Evolutionary conservation across 345 rosid species (phyloP).

Genomic region (Cardamine chenopodiifolia): DNA sequence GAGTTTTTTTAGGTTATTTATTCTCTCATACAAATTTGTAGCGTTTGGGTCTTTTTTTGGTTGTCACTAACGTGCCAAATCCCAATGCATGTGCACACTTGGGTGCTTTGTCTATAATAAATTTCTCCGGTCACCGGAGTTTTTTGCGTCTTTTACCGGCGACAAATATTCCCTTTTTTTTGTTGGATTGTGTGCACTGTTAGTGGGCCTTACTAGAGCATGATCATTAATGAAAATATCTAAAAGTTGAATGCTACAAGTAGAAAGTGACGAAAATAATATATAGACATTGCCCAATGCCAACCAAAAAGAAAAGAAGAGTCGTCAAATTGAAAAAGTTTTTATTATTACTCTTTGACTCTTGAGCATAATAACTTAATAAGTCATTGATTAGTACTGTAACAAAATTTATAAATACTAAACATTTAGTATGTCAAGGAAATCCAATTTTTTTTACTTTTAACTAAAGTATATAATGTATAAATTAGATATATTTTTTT

Average conservation of each 20-base stretch:
- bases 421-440: background rate
- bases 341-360: background rate
- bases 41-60: conserved; percentile 2
- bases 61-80: background rate
- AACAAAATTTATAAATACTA: background rate
- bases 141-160: background rate
- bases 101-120: background rate
- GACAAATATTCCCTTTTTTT: background rate
- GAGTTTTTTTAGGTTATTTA: conserved; percentile 1
- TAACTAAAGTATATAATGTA: background rate
- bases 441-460: background rate
- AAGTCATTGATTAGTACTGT: background rate
- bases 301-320: background rate
- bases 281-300: no score
- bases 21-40: conserved; percentile 23
- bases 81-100: background rate
- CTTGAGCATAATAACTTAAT: background rate
- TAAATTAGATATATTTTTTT: background rate
- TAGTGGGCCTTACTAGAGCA: background rate
- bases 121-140: background rate
- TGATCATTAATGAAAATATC: background rate
- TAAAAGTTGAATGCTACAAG: background rate
- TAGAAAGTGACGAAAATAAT: background rate
- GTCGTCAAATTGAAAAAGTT: background rate
- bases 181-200: background rate